Base-by-base conservation (phyloP, 495 filamentous ascomycete genomes). In the Staphylotrichum longicolle region DNA sequence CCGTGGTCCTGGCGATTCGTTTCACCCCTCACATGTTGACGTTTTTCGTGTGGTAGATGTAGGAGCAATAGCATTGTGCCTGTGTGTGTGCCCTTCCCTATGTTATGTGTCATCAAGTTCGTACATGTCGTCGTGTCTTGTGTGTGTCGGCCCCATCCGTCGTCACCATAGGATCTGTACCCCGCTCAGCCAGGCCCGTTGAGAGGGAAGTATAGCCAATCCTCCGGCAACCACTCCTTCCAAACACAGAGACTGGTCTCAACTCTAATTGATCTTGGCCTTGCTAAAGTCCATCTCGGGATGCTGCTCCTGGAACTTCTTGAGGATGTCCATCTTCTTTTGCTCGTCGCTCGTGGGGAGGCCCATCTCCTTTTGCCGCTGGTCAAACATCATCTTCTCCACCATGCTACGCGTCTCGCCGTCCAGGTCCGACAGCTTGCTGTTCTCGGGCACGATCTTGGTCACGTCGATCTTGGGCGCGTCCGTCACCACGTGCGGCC, bases 351-450 rank as follows among this genome's bases (percentile, higher is more conserved):
- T 94, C 30, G 86, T 90, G 67, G 89, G 88, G 71, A 86, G 83
- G 7, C 94, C 94, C 63, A 67, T 80, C 81, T 96, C 94, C 85
- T 98, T 98, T 82, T 96, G 92, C 49, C 89, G 81, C 83, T 98
- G 94, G 78, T 98, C 94, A 67, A 82, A 98, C 94, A 98, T 98
- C 94, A 98, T 98, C 84, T 98, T 98, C 86, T 98, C 94, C 46
- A 98, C 94, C 93, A 98, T 97, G n/a, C 67, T 80, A 61, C 94
- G 83, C 63, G 94, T 98, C 83, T 96, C 90, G 54, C 95, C 93
- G 70, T 98, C 95, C 60, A 98, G 78, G 76, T 98, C 94, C 60
- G 88, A 83, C 66, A 98, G 77, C 70, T 89, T 94, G 64, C 85
- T 89, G 72, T 89, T 93, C 78, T 98, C 94, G 20, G 94, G 94